Base-by-base conservation (phyloP, 768 basidiomycete species). In the button mushroom (Agaricus bisporus) region DNA sequence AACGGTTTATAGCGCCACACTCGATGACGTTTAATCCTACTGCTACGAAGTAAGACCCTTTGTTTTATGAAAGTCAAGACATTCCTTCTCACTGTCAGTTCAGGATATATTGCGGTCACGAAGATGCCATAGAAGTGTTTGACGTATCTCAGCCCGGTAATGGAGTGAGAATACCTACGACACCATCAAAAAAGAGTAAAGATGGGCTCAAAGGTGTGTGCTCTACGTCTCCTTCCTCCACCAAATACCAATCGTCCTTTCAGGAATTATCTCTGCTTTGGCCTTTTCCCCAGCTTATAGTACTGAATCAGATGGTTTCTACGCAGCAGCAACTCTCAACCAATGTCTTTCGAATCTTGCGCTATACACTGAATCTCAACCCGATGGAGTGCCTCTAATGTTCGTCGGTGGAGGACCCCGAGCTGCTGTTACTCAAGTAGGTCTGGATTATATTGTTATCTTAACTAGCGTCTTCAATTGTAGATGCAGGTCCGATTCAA, bases 21-120 rank as follows among this genome's bases (percentile, higher is more conserved):
- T 82, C 82, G 59, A 73, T 98, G 55, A 76, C 86, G 0, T 98
- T 97, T 68, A 89, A 90, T 59, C 66, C 75, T 1, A 69, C 78
- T 4, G 83, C 80, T 0, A 73, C 83, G 35, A 86, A 77, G 93
- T 93, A 52, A 50, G 22, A 22, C 4, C 22, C 22, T 22, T 22
- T 4, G 75, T 60, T 20, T 39, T 44, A 45, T 26, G n/a, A 11
- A 14, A 51, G 43, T 38, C 20, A 12, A 32, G 4, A 48, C 1
- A 14, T 10, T 12, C 15, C 20, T 36, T 9, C 10, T 29, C 14
- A 48, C 18, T 4, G 29, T 15, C 14, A 55, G 18, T 29, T 12
- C 61, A 91, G 91, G 59, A 66, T 95, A 2, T 95, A 92, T 66
- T 93, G 93, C 63, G 91, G 92, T 0, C 88, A 86, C 56, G 86